Evolutionary conservation across 2,329 filamentous ascomycete genomes (phyloP), one percentile per base, ranked within the genome.

Genomic region (Biscogniauxia mediterranea): DNA sequence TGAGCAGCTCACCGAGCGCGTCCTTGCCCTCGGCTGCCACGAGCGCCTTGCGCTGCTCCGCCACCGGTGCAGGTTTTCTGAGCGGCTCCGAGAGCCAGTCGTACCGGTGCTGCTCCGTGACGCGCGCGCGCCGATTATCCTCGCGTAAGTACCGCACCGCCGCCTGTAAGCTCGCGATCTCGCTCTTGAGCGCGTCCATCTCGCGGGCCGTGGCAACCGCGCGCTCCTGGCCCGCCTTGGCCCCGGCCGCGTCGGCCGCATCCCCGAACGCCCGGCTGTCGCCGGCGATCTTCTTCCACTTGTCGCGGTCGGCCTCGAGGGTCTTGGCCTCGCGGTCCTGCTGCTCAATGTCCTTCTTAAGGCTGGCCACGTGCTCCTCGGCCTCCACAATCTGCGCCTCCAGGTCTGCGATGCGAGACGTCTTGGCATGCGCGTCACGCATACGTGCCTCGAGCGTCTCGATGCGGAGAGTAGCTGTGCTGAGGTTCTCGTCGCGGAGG

Each of bases 371-470:
- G 50, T 81, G 77, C 61, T 80, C 75, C 64, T 82, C 80, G 25
- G 84, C 80, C 19, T 81, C 77, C 55, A 82, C 81, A 23, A 90
- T 80, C 68, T 82, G 79, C 38, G 77, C 77, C 74, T 92, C 89
- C 13, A 92, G 80, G 58, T 87, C 85, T 20, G 80, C 80, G 66
- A 92, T 90, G 57, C 83, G 83, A 56, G 87, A 85, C 15, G 90
- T 86, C 76, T 94, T 93, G 73, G 90, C 87, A 66, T 88, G 87
- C 5, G 91, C 91, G 71, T 96, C 93, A 61, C 89, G 87, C 88
- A 95, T 93, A 60, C 92, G 85, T 7, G 91, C 91, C 75, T 96
- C 91, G 46, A 98, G 86, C 50, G 95, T 91, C 76, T 97, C 94
- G 68, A 97, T 96, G 75, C 95, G 93, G 68, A 97, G 89, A n/a